Evolutionary conservation across 768 basidiomycete species (phyloP), one percentile per base, ranked within the genome.

Genomic region (Collybia nuda): DNA sequence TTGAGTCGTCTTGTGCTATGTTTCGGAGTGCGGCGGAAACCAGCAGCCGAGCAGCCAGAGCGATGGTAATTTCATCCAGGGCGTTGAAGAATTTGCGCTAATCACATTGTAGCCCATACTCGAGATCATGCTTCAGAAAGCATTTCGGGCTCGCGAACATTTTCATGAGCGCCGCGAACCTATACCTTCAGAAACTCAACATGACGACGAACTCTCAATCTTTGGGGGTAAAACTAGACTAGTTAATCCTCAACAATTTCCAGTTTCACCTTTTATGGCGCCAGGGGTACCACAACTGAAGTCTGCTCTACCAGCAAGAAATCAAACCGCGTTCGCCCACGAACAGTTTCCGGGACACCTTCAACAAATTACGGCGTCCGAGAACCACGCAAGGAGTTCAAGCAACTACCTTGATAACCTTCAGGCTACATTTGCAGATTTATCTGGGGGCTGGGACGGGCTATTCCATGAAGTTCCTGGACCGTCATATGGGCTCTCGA

Each of bases 21-120:
- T 82, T 81, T 56, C 57, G 60, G 14, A 62, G 57, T 22, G 78
- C 77, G 9, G 72, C 79, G 11, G 61, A 71, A 52, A 73, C 67
- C 7, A 80, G 74, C 49, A 74, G 60, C 50, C 74, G 79, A n/a
- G 80, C 80, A 23, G 75, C 74, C 12, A 68, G 66, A 50, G 78
- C 78, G 15, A 56, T 79, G 66, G 81, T 80, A 46, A 56, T 69
- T 53, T 19, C 26, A 51, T 48, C 28, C 29, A 22, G 23, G 2
- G 11, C 26, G 37, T 19, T 32, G 44, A 6, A 14, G 8, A 12
- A 15, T 22, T 14, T 23, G 24, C 32, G 44, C 21, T 44, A 37
- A 15, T 35, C 22, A 47, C 2, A 26, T 39, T 28, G 22, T 48
- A 81, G 80, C 74, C 77, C 23, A 69, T 80, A 12, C 53, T 81